Evolutionary conservation across 257 asterid species (phyloP), one percentile per base, ranked within the genome.

Genomic region (Solanum piurae): DNA sequence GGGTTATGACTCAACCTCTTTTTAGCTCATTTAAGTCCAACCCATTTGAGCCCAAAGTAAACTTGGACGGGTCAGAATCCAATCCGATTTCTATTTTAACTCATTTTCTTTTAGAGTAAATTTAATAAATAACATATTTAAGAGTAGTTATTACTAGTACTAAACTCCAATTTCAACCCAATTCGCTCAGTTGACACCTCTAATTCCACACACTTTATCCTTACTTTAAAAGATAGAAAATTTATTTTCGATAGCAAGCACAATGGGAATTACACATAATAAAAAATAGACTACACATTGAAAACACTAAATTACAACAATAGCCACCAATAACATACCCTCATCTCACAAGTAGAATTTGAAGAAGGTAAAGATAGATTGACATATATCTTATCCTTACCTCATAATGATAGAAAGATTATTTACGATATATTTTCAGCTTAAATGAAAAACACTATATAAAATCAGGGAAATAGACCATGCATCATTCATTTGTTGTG

Each of bases 1-100:
- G 62, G 9, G n/a, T 52, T 18, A 52, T 52, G n/a, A 52, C 10
- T 20, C n/a, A 52, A 52, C 23, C 1, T 1, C 3, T 18, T 52
- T 52, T 16, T 52, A 16, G 0, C 23, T 52, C 23, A 49, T 13
- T 13, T 46, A 0, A 46, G 20, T 46, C 3, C 58, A 46, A 1
- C 1, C 2, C 58, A 16, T 52, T 52, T 52, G 23, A 52, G 0
- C 9, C 9, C 62, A 52, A 16, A 16, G 4, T 18, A 52, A 52
- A 52, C 0, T 52, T 52, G 9, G 0, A 1, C 9, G 9, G 62
- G n/a, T 52, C 2, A 0, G n/a, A 52, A 52, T 7, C 4, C 23
- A 52, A 52, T 4, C 9, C 4, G 2, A 52, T 52, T 52, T 52
- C 0, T 6, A 52, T 52, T 52, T 52, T 8, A 52, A 52, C 8